Evolutionary conservation across 805 yeast species (phyloP).

Genomic region (Starmerella apis): DNA sequence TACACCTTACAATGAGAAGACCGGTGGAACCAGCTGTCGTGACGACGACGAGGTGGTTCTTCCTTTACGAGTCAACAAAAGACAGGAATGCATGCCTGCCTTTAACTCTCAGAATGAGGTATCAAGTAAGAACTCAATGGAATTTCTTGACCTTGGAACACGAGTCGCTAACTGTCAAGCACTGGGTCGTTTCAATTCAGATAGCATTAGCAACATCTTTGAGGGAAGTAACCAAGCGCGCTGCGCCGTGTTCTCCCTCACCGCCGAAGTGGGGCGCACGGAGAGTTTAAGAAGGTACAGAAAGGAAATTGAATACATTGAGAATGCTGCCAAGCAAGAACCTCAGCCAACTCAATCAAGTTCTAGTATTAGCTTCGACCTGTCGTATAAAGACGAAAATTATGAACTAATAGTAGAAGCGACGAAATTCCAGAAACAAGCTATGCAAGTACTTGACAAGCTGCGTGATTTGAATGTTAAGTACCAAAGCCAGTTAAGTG

Average conservation of each 20-base stretch:
- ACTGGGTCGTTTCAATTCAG: neutral
- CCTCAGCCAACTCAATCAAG: neutral
- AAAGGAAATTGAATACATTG: neutral
- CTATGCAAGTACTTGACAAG: neutral
- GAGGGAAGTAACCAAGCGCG: conserved; percentile 1
- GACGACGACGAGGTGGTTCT: neutral
- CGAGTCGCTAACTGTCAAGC: neutral
- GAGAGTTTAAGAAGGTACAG: neutral
- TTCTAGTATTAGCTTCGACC: neutral
- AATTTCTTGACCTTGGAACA: neutral
- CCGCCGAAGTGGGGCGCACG: conserved; percentile 6
- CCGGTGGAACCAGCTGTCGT: neutral
- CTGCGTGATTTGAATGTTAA: neutral
- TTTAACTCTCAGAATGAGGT: neutral
- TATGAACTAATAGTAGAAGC: neutral
- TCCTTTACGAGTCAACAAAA: neutral
- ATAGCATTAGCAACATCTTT: neutral
- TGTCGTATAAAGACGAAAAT: neutral
- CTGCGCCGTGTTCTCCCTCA: conserved; percentile 1
- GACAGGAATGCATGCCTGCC: neutral
- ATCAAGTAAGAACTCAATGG: no score
- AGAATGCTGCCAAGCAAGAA: neutral
- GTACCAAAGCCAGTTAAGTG: neutral
- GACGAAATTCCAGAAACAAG: neutral
- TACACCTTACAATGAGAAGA: neutral